These are phyloP conservation scores for Pichia californica DNA, from an alignment of 805 yeast species.

Conservation along the genomic window DNA sequence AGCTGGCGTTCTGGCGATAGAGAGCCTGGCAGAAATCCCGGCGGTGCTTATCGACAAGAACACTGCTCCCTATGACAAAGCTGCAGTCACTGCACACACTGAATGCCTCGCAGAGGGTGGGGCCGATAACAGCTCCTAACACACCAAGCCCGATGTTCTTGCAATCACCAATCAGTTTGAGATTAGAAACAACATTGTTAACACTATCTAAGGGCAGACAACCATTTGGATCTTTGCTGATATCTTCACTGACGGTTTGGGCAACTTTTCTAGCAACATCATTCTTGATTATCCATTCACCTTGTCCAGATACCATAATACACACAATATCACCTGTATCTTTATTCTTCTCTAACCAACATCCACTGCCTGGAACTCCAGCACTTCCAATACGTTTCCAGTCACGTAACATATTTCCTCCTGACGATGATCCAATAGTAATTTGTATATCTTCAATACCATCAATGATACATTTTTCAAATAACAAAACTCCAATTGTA, in stretches of 20 bases:
- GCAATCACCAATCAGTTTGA: too few relatives aligned
- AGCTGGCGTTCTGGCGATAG: too few relatives aligned
- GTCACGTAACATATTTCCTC: conserved; percentile 1
- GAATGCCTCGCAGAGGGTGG: too few relatives aligned
- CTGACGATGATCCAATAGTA: conserved; percentile 2
- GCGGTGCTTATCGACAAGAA: too few relatives aligned
- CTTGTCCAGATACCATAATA: conserved; percentile 3
- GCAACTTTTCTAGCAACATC: background rate
- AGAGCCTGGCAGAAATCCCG: too few relatives aligned
- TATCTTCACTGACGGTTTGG: background rate
- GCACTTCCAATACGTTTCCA: conserved; percentile 3
- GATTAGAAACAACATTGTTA: too few relatives aligned
- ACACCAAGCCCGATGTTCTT: background rate
- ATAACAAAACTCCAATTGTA: conserved; percentile 2
- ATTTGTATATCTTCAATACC: background rate
- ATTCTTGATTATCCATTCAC: background rate
- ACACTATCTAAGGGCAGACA: background rate
- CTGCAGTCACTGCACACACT: too few relatives aligned
- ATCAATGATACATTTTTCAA: background rate
- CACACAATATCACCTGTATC: background rate
- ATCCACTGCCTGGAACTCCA: conserved; percentile 4
- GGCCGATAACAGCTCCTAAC: too few relatives aligned
- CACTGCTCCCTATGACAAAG: too few relatives aligned
- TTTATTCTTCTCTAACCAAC: background rate
- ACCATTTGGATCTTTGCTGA: background rate